Evolutionary conservation across 164 flowering plant genomes (phyloP), one percentile per base, ranked within the genome.

Genomic region (Nelumbo lutea): DNA sequence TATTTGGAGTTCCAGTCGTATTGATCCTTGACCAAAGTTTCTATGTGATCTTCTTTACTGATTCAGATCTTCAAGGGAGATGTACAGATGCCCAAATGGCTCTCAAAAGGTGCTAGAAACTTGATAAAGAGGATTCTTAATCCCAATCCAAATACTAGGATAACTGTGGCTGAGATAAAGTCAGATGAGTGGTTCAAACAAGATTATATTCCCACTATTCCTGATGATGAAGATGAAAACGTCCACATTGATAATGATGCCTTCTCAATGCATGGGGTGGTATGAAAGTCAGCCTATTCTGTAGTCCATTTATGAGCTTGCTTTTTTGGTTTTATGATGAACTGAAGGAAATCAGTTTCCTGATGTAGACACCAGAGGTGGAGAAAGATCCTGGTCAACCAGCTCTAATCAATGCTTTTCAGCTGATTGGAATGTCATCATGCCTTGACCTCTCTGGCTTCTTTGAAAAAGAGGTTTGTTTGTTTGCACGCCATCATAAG

Each of bases 371-470:
- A 62, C 65, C 77, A n/a, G 88, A 87, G 11, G 77, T 56, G 9
- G 86, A 82, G 51, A 80, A 59, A 62, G 77, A 79, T 61, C 83
- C 83, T 11, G 79, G 68, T 13, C 82, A 85, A 9, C 88, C 90
- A 10, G 70, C 80, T 39, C 82, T 79, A 47, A 88, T 90, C 68
- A 95, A 95, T 76, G 99, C 99, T 57, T 95, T 95, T 82, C 87
- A 95, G 82, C 84, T 95, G 14, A 95, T 95, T 70, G 96, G 99
- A 75, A 95, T 95, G 99, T 92, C 97, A 45, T 90, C 96, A 0
- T 82, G 73, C 78, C 86, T 95, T 2, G 98, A 95, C 78, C 91
- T 95, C 62, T 95, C 98, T 42, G 98, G 98, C 40, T 91, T 91
- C 79, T 95, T 95, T 65, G 98, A 95, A 79, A 80, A 90, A 80